Evolutionary conservation across 2,329 filamentous ascomycete genomes (phyloP), one percentile per base, ranked within the genome.

Genomic region (Alternaria sp.): DNA sequence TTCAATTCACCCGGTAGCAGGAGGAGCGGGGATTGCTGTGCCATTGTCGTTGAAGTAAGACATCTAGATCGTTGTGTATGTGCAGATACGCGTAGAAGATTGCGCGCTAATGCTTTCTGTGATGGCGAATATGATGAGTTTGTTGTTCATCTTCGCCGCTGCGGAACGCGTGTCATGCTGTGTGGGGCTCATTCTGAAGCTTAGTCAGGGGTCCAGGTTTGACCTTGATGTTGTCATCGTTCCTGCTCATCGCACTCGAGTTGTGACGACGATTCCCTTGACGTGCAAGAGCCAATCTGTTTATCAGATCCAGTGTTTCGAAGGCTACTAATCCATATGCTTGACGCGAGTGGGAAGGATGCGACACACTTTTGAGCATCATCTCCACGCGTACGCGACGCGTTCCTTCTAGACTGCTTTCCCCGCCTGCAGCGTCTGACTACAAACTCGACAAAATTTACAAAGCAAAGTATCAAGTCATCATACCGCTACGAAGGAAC

Each of bases 1-100:
- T 70, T 59, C 3, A 74, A 37, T 49, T 74, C 71, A 14, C 63
- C 65, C 3, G 71, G 67, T 6, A 71, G 60, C 6, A 51, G 20
- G 3, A 74, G 61, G 7, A 71, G 55, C 15, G 58, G 57, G 3
- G 57, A 51, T 5, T 20, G 37, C 55, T 58, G 55, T 5, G 33
- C 28, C 46, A 54, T 58, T 41, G 18, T 44, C 30, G 2, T 44
- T 10, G 15, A 0, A 2, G 25, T 7, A 2, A 41, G 21, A 21
- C 51, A 55, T 41, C 21, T 20, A 11, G 6, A 26, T 23, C 20
- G 15, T 3, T 9, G 20, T 33, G 10, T 30, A 55, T 21, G 6
- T 23, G 49, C 5, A 37, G 3, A 15, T 33, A 51, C 14, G 49
- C 49, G 49, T 37, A 18, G 20, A 10, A 53, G 20, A 44, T 12